Evolutionary conservation across 1,284 basidiomycete species (phyloP).

Genomic region (Rhodotorula sp.): DNA sequence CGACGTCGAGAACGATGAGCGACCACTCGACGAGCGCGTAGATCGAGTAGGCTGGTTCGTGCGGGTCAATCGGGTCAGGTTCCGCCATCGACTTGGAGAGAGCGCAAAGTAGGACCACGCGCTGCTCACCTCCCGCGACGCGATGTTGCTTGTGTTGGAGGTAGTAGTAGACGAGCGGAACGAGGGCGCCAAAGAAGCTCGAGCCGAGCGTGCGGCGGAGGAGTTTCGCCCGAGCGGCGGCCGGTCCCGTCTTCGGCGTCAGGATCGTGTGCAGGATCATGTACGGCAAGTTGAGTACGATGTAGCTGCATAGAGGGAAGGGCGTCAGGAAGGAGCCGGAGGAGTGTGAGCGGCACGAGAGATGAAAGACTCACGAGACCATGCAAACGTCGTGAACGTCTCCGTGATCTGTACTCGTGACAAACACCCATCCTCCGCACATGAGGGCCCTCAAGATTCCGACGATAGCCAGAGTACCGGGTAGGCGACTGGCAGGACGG

Average conservation of each 20-base stretch:
- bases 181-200: slow-evolving; percentile 64
- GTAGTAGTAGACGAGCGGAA: slow-evolving; percentile 79
- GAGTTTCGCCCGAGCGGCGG: slow-evolving; percentile 51
- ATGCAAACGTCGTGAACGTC: slow-evolving; percentile 85
- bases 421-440: slow-evolving; percentile 90
- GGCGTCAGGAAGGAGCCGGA: too few relatives aligned
- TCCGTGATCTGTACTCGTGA: slow-evolving; percentile 72
- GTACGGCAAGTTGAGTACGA: slow-evolving; percentile 59
- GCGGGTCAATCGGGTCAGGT: too few relatives aligned
- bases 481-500: background rate
- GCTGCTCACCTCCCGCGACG: slow-evolving; percentile 67
- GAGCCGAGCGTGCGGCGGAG: slow-evolving; percentile 55
- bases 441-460: slow-evolving; percentile 75
- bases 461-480: slow-evolving; percentile 58
- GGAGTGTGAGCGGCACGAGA: background rate
- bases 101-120: background rate
- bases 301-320: slow-evolving; percentile 39
- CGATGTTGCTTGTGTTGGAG: slow-evolving; percentile 76
- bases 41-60: slow-evolving; percentile 67
- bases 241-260: slow-evolving; percentile 51
- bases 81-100: too few relatives aligned
- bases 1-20: slow-evolving; percentile 73
- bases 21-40: slow-evolving; percentile 87
- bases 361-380: slow-evolving; percentile 78
- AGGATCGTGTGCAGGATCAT: slow-evolving; percentile 70